A percentile compares a stretch with the other conserved stretches of the same genome.
Evolutionary conservation across 1,284 basidiomycete genomes (phyloP).

Genomic region (Melampsora americana): DNA sequence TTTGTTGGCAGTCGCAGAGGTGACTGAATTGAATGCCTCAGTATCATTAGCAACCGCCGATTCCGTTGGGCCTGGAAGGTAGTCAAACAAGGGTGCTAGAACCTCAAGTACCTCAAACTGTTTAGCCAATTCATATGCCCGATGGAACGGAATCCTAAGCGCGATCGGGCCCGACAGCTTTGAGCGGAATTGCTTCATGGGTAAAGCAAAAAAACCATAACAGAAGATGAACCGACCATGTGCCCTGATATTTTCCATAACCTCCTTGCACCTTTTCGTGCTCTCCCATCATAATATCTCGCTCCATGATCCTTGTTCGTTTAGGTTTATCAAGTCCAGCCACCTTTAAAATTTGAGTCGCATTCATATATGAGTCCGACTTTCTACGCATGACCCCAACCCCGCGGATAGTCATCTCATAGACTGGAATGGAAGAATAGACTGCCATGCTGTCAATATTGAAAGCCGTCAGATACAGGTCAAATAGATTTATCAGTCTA

Average conservation of each 20-base stretch:
- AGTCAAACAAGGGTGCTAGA: conserved; percentile 84
- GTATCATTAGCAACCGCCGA: conserved; percentile 10
- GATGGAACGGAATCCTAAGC: conserved; percentile 81
- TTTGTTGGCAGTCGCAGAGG: not conserved
- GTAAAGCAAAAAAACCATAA: not conserved
- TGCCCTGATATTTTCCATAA: conserved; percentile 98
- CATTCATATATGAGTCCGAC: conserved; percentile 86
- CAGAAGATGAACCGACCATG: conserved; percentile 66
- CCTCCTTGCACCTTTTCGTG: conserved; percentile 99
- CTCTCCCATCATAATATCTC: conserved; percentile 89
- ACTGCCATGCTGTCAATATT: conserved; percentile 47
- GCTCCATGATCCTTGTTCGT: conserved; percentile 95
- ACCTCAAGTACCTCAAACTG: conserved; percentile 82
- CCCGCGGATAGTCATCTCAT: conserved; percentile 68
- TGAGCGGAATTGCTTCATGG: too few relatives aligned
- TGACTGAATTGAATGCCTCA: not conserved
- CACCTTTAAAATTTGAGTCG: conserved; percentile 98
- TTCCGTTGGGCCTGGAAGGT: conserved; percentile 63
- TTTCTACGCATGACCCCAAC: conserved; percentile 97
- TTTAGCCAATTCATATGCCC: conserved; percentile 81
- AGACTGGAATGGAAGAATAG: conserved; percentile 57
- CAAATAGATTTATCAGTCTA: not conserved
- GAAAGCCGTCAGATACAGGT: not conserved
- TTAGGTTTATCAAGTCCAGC: conserved; percentile 96
- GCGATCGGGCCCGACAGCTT: too few relatives aligned